phyloP scores from a whole-genome alignment of 305 asterid genomes.

The Fraxinus albicans region DNA sequence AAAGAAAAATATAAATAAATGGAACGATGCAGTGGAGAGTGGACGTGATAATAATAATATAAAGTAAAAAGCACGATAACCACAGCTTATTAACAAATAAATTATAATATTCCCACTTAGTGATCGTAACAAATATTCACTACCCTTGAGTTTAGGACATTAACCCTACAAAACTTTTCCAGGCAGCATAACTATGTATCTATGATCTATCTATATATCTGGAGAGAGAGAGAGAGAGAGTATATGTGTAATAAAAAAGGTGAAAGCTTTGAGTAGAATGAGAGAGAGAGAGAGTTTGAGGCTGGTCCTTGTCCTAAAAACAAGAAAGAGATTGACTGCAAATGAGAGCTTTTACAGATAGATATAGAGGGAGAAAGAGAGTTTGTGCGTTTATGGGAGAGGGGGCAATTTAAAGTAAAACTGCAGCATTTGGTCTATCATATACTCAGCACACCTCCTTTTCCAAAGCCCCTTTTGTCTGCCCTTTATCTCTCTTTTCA shows the following conservation, averaged over 20 bases:
- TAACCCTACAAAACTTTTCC: neutral
- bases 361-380: neutral
- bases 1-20: neutral
- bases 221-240: neutral
- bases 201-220: neutral
- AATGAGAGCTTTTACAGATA: neutral
- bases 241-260: neutral
- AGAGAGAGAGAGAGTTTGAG: neutral
- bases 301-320: neutral
- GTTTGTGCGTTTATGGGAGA: neutral
- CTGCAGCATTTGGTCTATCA: conserved; percentile 81
- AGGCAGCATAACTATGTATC: neutral
- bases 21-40: neutral
- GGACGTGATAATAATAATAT: neutral
- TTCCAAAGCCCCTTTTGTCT: conserved; percentile 69
- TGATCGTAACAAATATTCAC: neutral
- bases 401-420: conserved; percentile 5
- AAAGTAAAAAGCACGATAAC: neutral
- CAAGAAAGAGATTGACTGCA: neutral
- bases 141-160: neutral
- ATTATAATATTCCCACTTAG: neutral
- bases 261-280: neutral
- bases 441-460: conserved; percentile 62
- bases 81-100: neutral
- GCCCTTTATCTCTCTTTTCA: conserved; percentile 22